Conservation (phyloP, 495 filamentous ascomycete species). For the Talaromyces adpressus region DNA sequence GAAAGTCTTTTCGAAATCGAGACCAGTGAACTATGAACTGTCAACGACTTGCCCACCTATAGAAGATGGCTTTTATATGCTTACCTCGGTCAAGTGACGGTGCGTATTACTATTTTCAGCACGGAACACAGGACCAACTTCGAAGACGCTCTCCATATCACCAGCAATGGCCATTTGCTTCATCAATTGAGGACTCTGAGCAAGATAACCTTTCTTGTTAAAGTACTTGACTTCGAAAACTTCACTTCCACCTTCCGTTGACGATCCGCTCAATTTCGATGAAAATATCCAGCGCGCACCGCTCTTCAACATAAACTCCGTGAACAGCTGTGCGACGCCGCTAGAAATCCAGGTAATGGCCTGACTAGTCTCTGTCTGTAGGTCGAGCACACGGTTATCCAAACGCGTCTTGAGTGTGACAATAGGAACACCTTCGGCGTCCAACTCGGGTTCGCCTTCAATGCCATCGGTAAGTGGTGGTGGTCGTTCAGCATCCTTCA, state of each 20-base stretch:
- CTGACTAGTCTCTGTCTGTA: constrained; percentile 80
- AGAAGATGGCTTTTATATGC: constrained; percentile 1
- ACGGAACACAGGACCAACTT: constrained; percentile 87
- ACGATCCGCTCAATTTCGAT: constrained; percentile 80
- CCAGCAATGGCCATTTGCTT: constrained; percentile 96
- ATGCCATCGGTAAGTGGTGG: constrained; percentile 34
- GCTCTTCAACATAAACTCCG: constrained; percentile 64
- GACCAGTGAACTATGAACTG: constrained; percentile 65
- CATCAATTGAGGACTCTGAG: constrained; percentile 91
- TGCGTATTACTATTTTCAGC: constrained; percentile 97
- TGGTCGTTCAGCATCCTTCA: constrained; percentile 53
- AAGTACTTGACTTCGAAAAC: constrained; percentile 94
- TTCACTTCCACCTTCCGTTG: constrained; percentile 88
- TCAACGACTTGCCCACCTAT: constrained; percentile 4
- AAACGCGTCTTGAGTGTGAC: constrained; percentile 72
- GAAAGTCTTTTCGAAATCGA: constrained; percentile 97
- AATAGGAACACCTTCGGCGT: constrained; percentile 47
- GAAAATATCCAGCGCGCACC: constrained; percentile 86
- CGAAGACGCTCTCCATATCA: constrained; percentile 83
- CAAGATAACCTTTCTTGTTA: constrained; percentile 73
- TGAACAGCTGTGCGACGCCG: constrained; percentile 74
- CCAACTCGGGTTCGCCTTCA: constrained; percentile 37
- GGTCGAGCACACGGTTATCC: constrained; percentile 85
- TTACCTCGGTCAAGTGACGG: constrained; percentile 84
- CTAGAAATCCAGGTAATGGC: constrained; percentile 79